Conservation (phyloP, 495 filamentous ascomycete species). For the Letharia columbiana region DNA sequence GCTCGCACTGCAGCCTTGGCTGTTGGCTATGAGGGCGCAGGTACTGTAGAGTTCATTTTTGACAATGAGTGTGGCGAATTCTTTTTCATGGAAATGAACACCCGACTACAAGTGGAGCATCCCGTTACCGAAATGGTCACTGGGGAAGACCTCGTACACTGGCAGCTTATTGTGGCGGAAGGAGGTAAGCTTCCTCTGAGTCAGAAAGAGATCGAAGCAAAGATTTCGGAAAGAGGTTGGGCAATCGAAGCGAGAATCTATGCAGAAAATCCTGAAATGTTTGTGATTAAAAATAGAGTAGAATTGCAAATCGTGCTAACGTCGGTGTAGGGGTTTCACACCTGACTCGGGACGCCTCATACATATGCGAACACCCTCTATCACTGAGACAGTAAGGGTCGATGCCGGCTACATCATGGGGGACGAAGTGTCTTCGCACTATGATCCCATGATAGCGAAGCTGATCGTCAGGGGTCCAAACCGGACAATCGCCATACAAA, state of each 20-base stretch:
- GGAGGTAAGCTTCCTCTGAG: conserved; percentile 78
- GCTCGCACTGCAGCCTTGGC: conserved; percentile 81
- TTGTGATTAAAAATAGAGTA: not conserved
- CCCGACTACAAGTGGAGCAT: conserved; percentile 91
- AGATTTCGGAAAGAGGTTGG: conserved; percentile 67
- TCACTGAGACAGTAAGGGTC: conserved; percentile 66
- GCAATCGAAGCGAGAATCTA: conserved; percentile 96
- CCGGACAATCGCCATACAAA: conserved; percentile 73
- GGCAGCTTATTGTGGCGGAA: conserved; percentile 91
- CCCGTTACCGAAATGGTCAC: conserved; percentile 97
- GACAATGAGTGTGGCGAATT: conserved; percentile 90
- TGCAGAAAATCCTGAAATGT: conserved; percentile 78
- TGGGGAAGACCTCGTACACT: conserved; percentile 86
- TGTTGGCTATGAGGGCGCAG: conserved; percentile 91
- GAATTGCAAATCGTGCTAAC: not conserved
- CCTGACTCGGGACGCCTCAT: conserved; percentile 87
- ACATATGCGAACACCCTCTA: conserved; percentile 67
- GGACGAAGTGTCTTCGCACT: conserved; percentile 88
- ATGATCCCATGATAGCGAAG: conserved; percentile 99
- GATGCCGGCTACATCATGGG: conserved; percentile 88
- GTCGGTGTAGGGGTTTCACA: conserved; percentile 60
- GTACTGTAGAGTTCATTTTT: conserved; percentile 97
- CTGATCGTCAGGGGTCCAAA: conserved; percentile 81
- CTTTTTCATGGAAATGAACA: conserved; percentile 99
- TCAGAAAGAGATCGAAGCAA: conserved; percentile 69